Conservation (phyloP, 441 rosid species). For the Sinapis alba region DNA sequence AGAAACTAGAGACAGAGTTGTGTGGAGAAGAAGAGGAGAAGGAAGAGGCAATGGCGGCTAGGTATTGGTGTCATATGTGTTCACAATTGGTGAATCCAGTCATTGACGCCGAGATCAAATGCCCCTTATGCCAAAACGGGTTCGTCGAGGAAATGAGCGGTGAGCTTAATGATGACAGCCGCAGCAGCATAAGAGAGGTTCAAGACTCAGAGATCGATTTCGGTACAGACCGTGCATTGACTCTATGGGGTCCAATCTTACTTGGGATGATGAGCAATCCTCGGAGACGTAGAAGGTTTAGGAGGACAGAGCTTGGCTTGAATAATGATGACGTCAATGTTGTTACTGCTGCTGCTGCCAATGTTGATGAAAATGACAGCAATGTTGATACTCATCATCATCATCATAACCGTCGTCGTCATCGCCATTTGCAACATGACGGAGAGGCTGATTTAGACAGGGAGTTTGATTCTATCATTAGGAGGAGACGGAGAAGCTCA, state of each 20-base stretch:
- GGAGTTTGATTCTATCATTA: conserved; percentile 59
- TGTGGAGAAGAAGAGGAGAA: conserved; percentile 20
- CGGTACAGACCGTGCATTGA: conserved; percentile 70
- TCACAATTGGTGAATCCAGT: conserved; percentile 62
- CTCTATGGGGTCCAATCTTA: conserved; percentile 84
- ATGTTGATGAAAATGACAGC: conserved; percentile 31
- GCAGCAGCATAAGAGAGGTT: conserved; percentile 39
- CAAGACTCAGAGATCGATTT: conserved; percentile 59
- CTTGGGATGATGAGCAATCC: conserved; percentile 77
- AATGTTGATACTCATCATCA: conserved; percentile 1
- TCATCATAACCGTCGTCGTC: conserved; percentile 21
- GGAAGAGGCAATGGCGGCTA: conserved; percentile 50
- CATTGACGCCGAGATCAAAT: conserved; percentile 68
- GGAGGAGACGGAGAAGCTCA: conserved; percentile 75
- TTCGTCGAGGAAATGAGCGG: conserved; percentile 67
- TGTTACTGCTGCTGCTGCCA: conserved; percentile 14
- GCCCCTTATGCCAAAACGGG: conserved; percentile 74
- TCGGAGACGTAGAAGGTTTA: conserved; percentile 56
- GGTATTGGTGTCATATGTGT: conserved; percentile 82
- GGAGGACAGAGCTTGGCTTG: conserved; percentile 55
- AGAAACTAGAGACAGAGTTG: conserved; percentile 14
- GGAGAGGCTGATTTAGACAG: conserved; percentile 57
- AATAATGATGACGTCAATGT: conserved; percentile 49
- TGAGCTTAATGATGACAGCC: conserved; percentile 25
- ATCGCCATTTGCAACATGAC: conserved; percentile 34